Evolutionary conservation across 116 monocot genomes (phyloP).

Genomic region (Papilionanthe hybrid): DNA sequence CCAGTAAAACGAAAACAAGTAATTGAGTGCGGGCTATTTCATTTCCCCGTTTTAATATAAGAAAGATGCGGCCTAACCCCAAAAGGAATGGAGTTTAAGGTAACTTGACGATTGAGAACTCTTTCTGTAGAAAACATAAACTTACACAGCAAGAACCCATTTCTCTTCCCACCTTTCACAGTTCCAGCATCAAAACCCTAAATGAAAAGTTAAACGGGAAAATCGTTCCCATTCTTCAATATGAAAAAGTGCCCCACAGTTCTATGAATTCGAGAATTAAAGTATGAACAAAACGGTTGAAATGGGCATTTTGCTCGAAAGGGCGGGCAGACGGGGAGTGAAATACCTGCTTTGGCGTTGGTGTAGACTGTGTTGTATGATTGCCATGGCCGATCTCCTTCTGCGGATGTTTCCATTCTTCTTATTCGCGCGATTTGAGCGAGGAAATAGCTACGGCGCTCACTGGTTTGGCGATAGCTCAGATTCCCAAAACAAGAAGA

Average conservation of each 20-base stretch:
- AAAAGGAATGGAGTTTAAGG: neutral
- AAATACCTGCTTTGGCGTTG: constrained; percentile 87
- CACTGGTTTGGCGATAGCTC: neutral
- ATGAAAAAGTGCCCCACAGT: too few species aligned
- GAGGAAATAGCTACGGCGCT: neutral
- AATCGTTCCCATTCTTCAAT: neutral
- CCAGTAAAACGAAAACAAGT: neutral
- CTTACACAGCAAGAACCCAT: neutral
- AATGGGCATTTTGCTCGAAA: neutral
- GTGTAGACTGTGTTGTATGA: constrained; percentile 89
- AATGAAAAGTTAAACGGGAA: neutral
- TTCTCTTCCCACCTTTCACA: neutral
- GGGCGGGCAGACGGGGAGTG: neutral
- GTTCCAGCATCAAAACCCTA: constrained; percentile 14
- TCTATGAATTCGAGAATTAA: neutral
- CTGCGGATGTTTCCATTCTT: constrained; percentile 44
- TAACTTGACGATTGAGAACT: neutral
- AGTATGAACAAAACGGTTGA: neutral
- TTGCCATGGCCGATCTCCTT: constrained; percentile 84
- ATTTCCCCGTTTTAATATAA: neutral
- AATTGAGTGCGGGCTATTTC: neutral
- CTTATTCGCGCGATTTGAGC: neutral
- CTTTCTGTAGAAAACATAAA: neutral
- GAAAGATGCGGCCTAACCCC: neutral
- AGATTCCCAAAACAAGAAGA: too few species aligned